Base-by-base conservation (phyloP, 805 yeast species). In the Kuraishia molischiana region DNA sequence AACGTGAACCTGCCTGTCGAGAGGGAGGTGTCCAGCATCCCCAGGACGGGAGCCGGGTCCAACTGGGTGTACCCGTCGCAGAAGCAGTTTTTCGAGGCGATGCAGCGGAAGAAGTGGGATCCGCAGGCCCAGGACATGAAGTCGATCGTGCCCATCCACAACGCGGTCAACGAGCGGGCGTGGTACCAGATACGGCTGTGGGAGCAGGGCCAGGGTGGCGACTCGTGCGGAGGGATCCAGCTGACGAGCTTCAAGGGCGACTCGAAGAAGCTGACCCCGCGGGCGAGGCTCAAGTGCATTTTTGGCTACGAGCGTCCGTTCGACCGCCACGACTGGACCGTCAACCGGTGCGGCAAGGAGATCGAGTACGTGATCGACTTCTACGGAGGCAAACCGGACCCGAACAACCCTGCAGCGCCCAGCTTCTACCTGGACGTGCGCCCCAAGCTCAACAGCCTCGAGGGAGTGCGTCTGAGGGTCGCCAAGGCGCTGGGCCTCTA, bases 61-160 rank as follows among this genome's bases (percentile, higher is more conserved):
- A 83, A 89, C 61, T 90, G 98, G 98, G 70, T 90, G 2, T 90
- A 90, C 54, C 98, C 98, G 6, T 85, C 95, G 3, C 95, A 90
- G 55, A 84, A 85, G 54, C 97, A 90, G 64, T 90, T 90, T 53
- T 90, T 67, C 56, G 92, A 86, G 41, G 96, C 97, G 8, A 92
- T 90, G 97, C 66, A 74, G 47, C 73, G 97, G 35, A 90, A 90
- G 52, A 74, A 85, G 40, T 85, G 95, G 87, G 69, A 78, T 37
- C 96, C 97, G 2, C 63, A 75, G 9, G 82, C 82, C 0, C 56
- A 61, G 5, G 97, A 89, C 52, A 90, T 90, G 98, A 65, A 74
- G 44, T 74, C 90, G 1, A 85, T 90, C 14, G 95, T 90, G 3
- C 97, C 97, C 1, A 81, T 90, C 32, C 98, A 90, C 56, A 90